Conservation (phyloP, 768 basidiomycete species). For the Trametes gibbosa region DNA sequence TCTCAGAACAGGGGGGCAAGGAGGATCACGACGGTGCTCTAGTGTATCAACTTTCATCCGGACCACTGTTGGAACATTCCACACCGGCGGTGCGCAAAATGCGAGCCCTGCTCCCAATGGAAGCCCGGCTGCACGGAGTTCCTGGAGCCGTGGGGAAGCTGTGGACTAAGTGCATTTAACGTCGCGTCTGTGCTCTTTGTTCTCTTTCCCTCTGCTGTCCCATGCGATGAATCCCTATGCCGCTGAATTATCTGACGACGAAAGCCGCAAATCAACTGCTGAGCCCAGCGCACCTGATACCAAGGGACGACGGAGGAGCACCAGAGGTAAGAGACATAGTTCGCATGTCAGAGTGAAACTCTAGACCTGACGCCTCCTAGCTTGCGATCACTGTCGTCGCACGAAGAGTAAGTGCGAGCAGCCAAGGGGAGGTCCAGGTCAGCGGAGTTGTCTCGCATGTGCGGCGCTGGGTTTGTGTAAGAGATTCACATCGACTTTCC, state of each 20-base stretch:
- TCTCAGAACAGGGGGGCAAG: not conserved
- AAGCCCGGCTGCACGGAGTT: constrained; percentile 6
- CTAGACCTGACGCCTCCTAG: constrained; percentile 9
- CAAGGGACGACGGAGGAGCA: constrained; percentile 24
- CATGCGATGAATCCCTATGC: constrained; percentile 23
- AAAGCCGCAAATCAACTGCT: constrained; percentile 15
- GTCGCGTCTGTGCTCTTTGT: not conserved
- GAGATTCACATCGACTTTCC: constrained; percentile 2
- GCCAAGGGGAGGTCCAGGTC: constrained; percentile 18
- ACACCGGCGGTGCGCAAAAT: not conserved
- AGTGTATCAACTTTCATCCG: constrained; percentile 6
- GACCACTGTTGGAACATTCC: constrained; percentile 8
- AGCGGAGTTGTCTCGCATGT: constrained; percentile 31
- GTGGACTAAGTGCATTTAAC: constrained; percentile 4
- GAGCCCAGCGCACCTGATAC: constrained; percentile 4
- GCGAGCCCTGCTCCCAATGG: constrained; percentile 7
- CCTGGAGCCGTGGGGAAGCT: constrained; percentile 14
- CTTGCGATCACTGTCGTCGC: constrained; percentile 39
- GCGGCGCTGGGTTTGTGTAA: constrained; percentile 27
- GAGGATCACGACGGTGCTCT: not conserved
- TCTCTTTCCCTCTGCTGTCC: constrained; percentile 1
- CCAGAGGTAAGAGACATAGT: constrained; percentile 21
- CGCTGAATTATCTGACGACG: constrained; percentile 28
- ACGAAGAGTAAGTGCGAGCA: constrained; percentile 38
- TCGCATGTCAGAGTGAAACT: not conserved